A percentile compares a stretch with the other conserved stretches of the same genome.
These are phyloP conservation scores for Juglanconis oblonga DNA, from an alignment of 2,329 filamentous ascomycete genomes.

Conservation along the genomic window DNA sequence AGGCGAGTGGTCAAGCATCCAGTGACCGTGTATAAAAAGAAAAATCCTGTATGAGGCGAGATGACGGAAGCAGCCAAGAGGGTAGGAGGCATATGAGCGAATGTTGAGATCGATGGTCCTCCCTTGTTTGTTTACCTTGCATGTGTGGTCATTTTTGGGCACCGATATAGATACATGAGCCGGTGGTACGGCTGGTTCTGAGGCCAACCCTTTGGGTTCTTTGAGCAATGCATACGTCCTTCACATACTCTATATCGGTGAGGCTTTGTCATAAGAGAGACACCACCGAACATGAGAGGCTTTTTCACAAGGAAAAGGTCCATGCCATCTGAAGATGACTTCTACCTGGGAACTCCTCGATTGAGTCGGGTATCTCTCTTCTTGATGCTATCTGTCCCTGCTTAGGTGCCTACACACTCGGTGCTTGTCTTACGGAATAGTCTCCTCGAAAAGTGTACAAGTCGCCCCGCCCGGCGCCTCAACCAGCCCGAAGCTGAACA, in stretches of 20 bases:
- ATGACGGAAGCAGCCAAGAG: neutral
- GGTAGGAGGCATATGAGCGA: neutral
- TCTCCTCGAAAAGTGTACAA: no score
- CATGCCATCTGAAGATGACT: no score
- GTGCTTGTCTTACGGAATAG: no score
- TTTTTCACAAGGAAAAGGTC: no score
- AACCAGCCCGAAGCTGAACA: no score
- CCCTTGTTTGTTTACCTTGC: constrained; percentile 2
- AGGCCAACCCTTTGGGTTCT: neutral
- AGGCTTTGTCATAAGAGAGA: neutral
- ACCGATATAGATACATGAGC: constrained; percentile 8
- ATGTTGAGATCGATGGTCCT: neutral
- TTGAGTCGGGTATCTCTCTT: no score
- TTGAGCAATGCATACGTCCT: no score
- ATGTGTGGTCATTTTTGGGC: constrained; percentile 10
- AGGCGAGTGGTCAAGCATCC: constrained; percentile 16
- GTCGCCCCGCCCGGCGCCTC: no score
- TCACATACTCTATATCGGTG: no score
- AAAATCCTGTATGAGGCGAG: neutral
- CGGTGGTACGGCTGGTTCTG: neutral
- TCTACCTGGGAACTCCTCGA: no score
- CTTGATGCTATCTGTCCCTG: no score
- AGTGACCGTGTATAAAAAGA: constrained; percentile 7
- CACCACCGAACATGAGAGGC: neutral
- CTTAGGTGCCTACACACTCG: no score